A percentile compares a stretch with the other conserved stretches of the same genome.
Evolutionary conservation across 2,329 filamentous ascomycete species (phyloP).

Genomic region (Tolypocladium nubicola): DNA sequence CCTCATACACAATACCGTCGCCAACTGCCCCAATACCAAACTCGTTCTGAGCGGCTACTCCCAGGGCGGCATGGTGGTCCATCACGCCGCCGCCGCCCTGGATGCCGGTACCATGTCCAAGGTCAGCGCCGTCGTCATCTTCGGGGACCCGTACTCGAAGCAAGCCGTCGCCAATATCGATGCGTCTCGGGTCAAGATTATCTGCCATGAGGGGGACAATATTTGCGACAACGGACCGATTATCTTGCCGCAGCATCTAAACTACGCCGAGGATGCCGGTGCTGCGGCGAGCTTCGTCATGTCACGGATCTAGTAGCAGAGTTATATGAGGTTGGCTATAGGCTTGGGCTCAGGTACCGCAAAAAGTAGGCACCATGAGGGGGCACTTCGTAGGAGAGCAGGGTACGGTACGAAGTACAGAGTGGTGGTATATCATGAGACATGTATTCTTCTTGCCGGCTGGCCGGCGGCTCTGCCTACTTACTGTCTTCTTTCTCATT

Average conservation of each 20-base stretch:
- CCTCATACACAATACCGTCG: conserved; percentile 15
- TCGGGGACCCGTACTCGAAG: conserved; percentile 17
- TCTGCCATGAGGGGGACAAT: conserved; percentile 17
- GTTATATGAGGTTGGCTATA: too few species aligned
- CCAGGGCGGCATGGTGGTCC: conserved; percentile 15
- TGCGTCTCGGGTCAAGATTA: conserved; percentile 8
- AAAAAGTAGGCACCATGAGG: neutral
- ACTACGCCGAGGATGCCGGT: conserved; percentile 13
- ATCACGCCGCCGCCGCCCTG: conserved; percentile 14
- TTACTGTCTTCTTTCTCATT: neutral
- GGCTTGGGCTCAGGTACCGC: neutral
- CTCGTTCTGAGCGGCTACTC: conserved; percentile 17
- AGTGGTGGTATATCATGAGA: neutral
- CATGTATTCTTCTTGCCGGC: neutral
- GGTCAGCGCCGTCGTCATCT: conserved; percentile 18
- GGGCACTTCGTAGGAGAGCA: neutral
- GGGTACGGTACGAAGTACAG: neutral
- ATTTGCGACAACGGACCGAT: conserved; percentile 18
- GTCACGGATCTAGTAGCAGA: conserved; percentile 1
- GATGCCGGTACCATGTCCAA: conserved; percentile 11
- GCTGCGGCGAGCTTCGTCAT: conserved; percentile 12
- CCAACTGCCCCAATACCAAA: conserved; percentile 13
- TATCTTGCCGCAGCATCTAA: conserved; percentile 14
- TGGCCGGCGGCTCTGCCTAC: neutral
- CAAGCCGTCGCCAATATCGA: conserved; percentile 11